Base-by-base conservation (phyloP, 108 stramenopile species). In the Fistulifera pelliculosa region DNA sequence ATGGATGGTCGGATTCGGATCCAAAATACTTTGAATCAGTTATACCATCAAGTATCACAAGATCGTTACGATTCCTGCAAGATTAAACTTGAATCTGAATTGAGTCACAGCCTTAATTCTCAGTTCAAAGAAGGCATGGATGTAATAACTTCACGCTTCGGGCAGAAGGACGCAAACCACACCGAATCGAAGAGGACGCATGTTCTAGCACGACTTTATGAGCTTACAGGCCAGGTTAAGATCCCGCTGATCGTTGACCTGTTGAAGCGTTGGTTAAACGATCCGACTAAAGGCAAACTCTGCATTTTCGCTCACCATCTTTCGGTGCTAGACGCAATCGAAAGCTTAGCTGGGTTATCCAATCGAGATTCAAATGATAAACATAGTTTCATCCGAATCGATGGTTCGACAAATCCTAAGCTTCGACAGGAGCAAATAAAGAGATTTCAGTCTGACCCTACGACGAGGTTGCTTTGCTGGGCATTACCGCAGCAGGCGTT, bases 281-380 rank as follows among this genome's bases (percentile, higher is more conserved):
- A 94, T 47, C 76, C 83, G 25, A 71, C 88, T 38, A 79, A 73
- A 42, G 90, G 88, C 2, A 97, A 97, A 55, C 64, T 97, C 0
- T 93, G 96, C 60, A 82, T 99, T 16, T 99, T 99, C 57, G 96
- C 96, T 1, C 98, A 99, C 58, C 98, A 99, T 65, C 68, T 85
- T 27, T 72, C 69, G 28, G 94, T 99, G 0, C 69, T 99, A 23
- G 87, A 96, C 67, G 87, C 66, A 10, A 57, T 99, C 16, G 68
- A 56, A 17, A 59, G 62, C 16, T 61, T 59, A 19, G 80, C 67
- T 23, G 73, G 61, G 8, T 66, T 77, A 44, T 75, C 79, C 14
- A 82, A 76, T 49, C 60, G 68, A 47, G 38, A 31, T 1, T 28
- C 13, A 6, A 56, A 41, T 1, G 78, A 80, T 50, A 35, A 7